Base-by-base conservation (phyloP, 768 basidiomycete species). In the Suillus alpinus region DNA sequence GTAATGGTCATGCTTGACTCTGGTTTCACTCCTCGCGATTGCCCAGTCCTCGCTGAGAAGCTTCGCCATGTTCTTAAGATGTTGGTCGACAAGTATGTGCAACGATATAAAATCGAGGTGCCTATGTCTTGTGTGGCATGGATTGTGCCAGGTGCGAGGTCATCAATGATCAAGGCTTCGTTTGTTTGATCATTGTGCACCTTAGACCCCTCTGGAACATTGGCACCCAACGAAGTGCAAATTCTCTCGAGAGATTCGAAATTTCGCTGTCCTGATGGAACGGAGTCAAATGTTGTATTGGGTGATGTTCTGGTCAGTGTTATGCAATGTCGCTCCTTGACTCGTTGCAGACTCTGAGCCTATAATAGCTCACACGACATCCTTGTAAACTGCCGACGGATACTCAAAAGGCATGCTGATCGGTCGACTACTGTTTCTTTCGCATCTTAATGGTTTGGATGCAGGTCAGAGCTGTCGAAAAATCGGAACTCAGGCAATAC, bases 351-450 rank as follows among this genome's bases (percentile, higher is more conserved):
- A 13, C 16, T 4, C 41, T 58, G 26, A 37, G 4, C 13, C 18
- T 8, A 18, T 1, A 36, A 6, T 60, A 86, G 84, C 72, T 89
- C 12, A 85, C 84, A 2, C 75, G 87, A 26, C 79, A 86, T 68
- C 88, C 88, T n/a, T 89, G 88, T 71, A 88, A 87, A 63, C 71
- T 89, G 0, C 86, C 88, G 1, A 85, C 82, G 0, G 88, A 91
- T 69, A 77, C 83, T 0, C 85, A 84, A 64, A 88, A 86, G 76
- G 86, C 86, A 63, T 26, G 72, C 37, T 14, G n/a, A 20, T 13
- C 57, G 41, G 31, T 20, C 44, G 3, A 49, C 12, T 12, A 55
- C 26, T 29, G 43, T 41, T 26, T 44, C 26, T 14, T 53, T 20
- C 32, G 2, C 32, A 36, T 31, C 29, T 41, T 18, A 29, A 43